Evolutionary conservation across 768 basidiomycete genomes (phyloP).

Genomic region (Myochromella boudieri): DNA sequence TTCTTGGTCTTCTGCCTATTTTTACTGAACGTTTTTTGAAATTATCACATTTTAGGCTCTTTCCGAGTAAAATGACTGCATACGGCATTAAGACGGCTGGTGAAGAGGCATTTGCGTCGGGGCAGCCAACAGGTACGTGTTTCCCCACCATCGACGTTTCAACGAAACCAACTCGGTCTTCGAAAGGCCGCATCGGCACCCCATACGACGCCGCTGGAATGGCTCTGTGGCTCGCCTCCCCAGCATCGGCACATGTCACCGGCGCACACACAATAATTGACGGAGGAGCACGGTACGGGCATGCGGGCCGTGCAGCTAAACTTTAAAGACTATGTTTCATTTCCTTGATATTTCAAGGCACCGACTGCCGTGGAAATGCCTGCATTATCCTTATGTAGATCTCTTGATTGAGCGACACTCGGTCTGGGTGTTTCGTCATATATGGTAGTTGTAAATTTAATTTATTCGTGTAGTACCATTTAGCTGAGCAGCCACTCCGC

Average conservation of each 20-base stretch:
- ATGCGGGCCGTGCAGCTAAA: conserved; percentile 11
- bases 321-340: background rate
- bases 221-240: conserved; percentile 66
- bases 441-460: no score
- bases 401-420: no score
- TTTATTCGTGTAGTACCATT: no score
- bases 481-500: no score
- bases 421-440: no score
- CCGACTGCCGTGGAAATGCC: no score
- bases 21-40: background rate
- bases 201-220: conserved; percentile 73
- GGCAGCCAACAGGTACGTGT: conserved; percentile 65
- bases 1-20: background rate
- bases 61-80: conserved; percentile 85
- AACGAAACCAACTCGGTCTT: background rate
- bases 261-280: conserved; percentile 73
- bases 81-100: conserved; percentile 60
- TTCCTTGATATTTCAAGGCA: no score
- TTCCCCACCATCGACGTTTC: background rate
- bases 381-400: no score
- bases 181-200: conserved; percentile 60
- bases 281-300: conserved; percentile 51
- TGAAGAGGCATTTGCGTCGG: conserved; percentile 46
- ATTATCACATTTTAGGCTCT: conserved; percentile 46
- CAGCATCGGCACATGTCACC: conserved; percentile 73